Conservation (phyloP, 2,329 filamentous ascomycete species). For the Alternaria viburni region DNA sequence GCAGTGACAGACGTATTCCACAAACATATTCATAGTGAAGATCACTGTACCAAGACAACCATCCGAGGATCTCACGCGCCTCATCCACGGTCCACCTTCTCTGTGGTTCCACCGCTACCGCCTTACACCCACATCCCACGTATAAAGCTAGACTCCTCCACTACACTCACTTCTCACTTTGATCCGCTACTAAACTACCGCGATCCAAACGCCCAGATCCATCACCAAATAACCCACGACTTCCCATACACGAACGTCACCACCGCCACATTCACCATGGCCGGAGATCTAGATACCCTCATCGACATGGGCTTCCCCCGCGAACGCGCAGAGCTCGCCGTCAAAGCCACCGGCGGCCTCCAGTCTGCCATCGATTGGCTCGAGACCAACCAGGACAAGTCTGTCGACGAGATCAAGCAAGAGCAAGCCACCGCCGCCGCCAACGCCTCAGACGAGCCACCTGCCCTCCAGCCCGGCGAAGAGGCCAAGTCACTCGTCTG, state of each 20-base stretch:
- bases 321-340: constrained; percentile 79
- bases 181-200: not conserved
- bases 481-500: constrained; percentile 83
- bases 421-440: constrained; percentile 46
- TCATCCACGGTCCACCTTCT: constrained; percentile 23
- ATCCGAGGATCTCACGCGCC: not conserved
- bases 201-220: not conserved
- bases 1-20: not conserved
- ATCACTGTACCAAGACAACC: not conserved
- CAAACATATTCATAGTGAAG: not conserved
- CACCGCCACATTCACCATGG: constrained; percentile 42
- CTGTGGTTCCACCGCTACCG: constrained; percentile 18
- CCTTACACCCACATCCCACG: constrained; percentile 3
- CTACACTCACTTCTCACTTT: constrained; percentile 5
- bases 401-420: constrained; percentile 77
- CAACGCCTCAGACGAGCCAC: constrained; percentile 58
- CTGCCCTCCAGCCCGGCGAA: constrained; percentile 72
- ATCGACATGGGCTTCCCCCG: constrained; percentile 80
- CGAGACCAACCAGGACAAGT: constrained; percentile 86
- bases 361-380: constrained; percentile 94
- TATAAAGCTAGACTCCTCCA: constrained; percentile 2
- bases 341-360: constrained; percentile 81
- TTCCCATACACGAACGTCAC: constrained; percentile 7
- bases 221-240: not conserved
- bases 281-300: constrained; percentile 66